Base-by-base conservation (phyloP, 257 asterid genomes). In the Catharanthus roseus region DNA sequence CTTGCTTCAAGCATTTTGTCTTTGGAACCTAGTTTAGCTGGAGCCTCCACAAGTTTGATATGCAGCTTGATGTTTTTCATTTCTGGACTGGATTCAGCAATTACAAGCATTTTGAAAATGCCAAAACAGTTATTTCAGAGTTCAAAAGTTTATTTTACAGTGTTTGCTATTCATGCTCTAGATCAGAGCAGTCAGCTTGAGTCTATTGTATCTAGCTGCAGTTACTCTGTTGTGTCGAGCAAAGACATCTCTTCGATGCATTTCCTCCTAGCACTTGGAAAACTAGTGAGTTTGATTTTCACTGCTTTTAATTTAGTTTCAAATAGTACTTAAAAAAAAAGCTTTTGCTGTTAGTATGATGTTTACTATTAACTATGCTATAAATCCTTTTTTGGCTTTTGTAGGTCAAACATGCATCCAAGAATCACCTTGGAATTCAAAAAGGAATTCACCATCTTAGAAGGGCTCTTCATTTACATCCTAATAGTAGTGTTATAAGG, bases 381-480 rank as follows among this genome's bases (percentile, higher is more conserved):
- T 61, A 60, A 73, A 54, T 75, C 67, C 54, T 45, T 15, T 70
- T 54, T 54, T 80, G 79, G 67, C 72, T 49, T 75, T 80, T 75
- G 78, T 89, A 95, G 99, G 86, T 95, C 75, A 91, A 86, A 83
- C 57, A 75, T 58, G 89, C 86, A 67, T 70, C 79, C 64, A 47
- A 79, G 24, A 80, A 77, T 55, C 71, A 79, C 78, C 88, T 91
- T 72, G 97, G 85, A 74, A 76, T 88, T 74, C 86, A 81, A 67
- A 79, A 81, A 74, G 96, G 96, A 77, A 81, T 91, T 29, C 78
- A 79, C 76, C 95, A 95, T 82, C 89, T 95, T 67, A 87, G 91
- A 76, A 95, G 90, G 77, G 86, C 87, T 76, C 88, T 95, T 81
- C 99, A 95, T 84, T 82, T 79, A 89, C 88, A 72, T 83, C 99